These are phyloP conservation scores for Bassia scoparia DNA, from an alignment of 148 eudicot species.

Conservation along the genomic window DNA sequence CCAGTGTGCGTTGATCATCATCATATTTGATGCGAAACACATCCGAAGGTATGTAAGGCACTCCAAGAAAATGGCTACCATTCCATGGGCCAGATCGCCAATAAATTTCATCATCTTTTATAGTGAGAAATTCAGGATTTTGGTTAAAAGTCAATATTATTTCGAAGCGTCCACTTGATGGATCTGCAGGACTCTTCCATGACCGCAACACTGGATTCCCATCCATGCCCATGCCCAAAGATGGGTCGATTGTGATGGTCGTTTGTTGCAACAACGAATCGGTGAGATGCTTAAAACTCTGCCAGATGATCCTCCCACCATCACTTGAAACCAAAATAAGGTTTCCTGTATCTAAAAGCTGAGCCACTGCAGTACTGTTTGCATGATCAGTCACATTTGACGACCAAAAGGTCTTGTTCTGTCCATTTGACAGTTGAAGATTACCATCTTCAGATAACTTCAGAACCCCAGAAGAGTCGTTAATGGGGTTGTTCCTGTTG, in stretches of 20 bases:
- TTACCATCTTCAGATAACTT: slow-evolving; percentile 25
- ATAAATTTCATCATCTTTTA: background rate
- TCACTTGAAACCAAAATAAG: slow-evolving; percentile 21
- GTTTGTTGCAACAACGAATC: slow-evolving; percentile 39
- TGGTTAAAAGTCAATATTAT: background rate
- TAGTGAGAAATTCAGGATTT: background rate
- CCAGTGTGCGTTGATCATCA: background rate
- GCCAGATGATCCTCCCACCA: slow-evolving; percentile 43
- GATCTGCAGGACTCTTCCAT: slow-evolving; percentile 30
- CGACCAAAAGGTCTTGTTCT: slow-evolving; percentile 42
- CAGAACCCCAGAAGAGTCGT: slow-evolving; percentile 22
- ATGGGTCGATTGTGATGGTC: slow-evolving; percentile 11
- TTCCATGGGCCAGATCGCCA: slow-evolving; percentile 7
- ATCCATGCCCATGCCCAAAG: background rate
- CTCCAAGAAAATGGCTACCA: background rate
- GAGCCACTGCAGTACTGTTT: slow-evolving; percentile 26
- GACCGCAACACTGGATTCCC: background rate
- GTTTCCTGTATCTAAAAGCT: slow-evolving; percentile 52
- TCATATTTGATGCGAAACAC: background rate
- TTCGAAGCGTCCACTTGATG: slow-evolving; percentile 22
- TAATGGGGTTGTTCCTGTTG: slow-evolving; percentile 27
- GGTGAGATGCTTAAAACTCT: slow-evolving; percentile 63
- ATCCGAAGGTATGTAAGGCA: background rate
- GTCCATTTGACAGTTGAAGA: slow-evolving; percentile 30
- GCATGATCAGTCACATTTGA: slow-evolving; percentile 20